Evolutionary conservation across 352 stramenopile genomes (phyloP).

Genomic region (Phytophthora chlamydospora): DNA sequence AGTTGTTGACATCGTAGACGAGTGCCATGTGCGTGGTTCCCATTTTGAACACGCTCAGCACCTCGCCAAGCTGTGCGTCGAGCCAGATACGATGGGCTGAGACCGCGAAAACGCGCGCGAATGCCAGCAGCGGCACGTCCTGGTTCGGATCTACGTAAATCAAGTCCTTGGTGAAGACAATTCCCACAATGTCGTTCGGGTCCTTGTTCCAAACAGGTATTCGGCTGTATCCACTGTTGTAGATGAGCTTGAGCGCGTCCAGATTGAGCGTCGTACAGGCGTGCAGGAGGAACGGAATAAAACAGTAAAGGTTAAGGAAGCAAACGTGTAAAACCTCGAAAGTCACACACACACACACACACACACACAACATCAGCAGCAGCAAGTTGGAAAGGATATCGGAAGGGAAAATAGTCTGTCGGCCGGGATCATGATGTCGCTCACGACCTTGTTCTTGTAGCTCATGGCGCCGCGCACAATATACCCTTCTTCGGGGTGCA

Average conservation of each 20-base stretch:
- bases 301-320: slow-evolving; percentile 44
- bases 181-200: slow-evolving; percentile 95
- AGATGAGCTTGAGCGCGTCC: slow-evolving; percentile 76
- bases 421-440: slow-evolving; percentile 94
- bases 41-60: slow-evolving; percentile 81
- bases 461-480: slow-evolving; percentile 94
- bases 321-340: background rate
- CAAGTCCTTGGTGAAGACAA: slow-evolving; percentile 96
- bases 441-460: slow-evolving; percentile 80
- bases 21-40: slow-evolving; percentile 73
- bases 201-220: slow-evolving; percentile 97
- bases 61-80: slow-evolving; percentile 68
- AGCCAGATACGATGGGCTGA: slow-evolving; percentile 74
- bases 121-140: slow-evolving; percentile 82
- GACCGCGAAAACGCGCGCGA: slow-evolving; percentile 89
- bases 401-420: slow-evolving; percentile 77
- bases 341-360: background rate
- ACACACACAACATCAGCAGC: background rate
- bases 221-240: slow-evolving; percentile 93
- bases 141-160: slow-evolving; percentile 78
- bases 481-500: slow-evolving; percentile 94
- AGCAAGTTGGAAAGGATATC: slow-evolving; percentile 58
- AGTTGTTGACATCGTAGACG: slow-evolving; percentile 85
- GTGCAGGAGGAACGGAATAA: slow-evolving; percentile 36
- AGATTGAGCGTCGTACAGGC: slow-evolving; percentile 55